phyloP scores from a whole-genome alignment of 176 grass and related monocot species.

The Oryza coarctata region DNA sequence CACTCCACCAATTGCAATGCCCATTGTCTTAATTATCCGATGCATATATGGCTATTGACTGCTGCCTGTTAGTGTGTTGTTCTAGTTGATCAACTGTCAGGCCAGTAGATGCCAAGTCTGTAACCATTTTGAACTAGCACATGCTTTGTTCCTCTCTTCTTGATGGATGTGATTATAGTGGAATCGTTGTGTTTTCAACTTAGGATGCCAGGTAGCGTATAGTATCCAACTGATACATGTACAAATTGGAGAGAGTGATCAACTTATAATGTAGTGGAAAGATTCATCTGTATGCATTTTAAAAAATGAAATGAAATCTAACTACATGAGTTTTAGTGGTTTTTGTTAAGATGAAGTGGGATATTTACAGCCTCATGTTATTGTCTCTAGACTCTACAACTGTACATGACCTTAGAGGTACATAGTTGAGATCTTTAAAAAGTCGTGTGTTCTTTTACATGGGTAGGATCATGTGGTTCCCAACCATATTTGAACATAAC shows the following conservation, averaged over 20 bases:
- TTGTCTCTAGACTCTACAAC: neutral
- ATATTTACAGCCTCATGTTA: neutral
- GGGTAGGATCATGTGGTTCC: neutral
- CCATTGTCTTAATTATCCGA: neutral
- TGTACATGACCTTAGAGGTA: neutral
- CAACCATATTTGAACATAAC: neutral
- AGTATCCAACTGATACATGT: neutral
- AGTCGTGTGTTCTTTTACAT: neutral
- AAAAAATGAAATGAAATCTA: neutral
- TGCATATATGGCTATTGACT: neutral
- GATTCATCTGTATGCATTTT: neutral
- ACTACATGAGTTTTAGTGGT: neutral
- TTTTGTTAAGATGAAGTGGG: neutral
- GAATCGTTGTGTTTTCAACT: neutral
- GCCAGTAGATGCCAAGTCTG: neutral
- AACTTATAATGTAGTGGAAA: neutral
- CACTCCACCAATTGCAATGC: neutral
- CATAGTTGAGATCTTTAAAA: neutral
- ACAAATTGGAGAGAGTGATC: too few relatives aligned
- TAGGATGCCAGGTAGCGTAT: neutral
- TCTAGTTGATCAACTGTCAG: neutral
- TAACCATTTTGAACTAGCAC: neutral
- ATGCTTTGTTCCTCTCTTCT: neutral
- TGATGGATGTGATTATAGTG: neutral
- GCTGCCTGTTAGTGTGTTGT: neutral